phyloP scores from a whole-genome alignment of 2,329 filamentous ascomycete genomes.

The Neofusicoccum umdonicola region DNA sequence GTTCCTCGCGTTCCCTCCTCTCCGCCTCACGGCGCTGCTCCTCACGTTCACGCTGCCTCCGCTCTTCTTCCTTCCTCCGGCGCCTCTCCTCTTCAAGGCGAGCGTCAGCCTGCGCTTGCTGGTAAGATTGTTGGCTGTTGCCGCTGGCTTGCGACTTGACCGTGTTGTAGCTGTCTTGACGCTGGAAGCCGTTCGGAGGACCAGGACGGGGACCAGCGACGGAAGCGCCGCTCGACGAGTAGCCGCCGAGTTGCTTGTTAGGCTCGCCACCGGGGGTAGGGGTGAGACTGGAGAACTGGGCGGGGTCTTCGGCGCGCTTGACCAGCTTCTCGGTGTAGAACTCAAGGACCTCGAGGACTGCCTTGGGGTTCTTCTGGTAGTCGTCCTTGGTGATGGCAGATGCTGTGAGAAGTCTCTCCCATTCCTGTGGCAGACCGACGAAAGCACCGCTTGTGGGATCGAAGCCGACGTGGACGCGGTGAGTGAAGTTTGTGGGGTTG shows the following conservation, averaged over 20 bases:
- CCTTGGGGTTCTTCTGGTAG: slow-evolving; percentile 86
- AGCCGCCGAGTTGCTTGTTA: slow-evolving; percentile 50
- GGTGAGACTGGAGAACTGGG: slow-evolving; percentile 65
- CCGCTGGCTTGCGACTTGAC: slow-evolving; percentile 28
- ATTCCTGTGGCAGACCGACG: slow-evolving; percentile 89
- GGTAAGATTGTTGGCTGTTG: slow-evolving; percentile 23
- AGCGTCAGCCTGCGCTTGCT: slow-evolving; percentile 29
- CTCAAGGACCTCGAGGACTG: slow-evolving; percentile 71
- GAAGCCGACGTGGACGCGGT: slow-evolving; percentile 95
- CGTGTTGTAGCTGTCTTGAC: slow-evolving; percentile 47
- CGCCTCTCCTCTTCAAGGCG: slow-evolving; percentile 39
- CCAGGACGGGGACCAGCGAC: slow-evolving; percentile 50
- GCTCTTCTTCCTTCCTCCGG: slow-evolving; percentile 39
- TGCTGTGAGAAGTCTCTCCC: slow-evolving; percentile 93
- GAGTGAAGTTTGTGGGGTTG: slow-evolving; percentile 97
- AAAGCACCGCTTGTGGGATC: slow-evolving; percentile 94
- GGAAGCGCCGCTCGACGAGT: slow-evolving; percentile 42
- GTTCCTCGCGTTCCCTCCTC: slow-evolving; percentile 60
- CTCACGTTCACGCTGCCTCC: slow-evolving; percentile 40
- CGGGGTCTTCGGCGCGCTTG: slow-evolving; percentile 70
- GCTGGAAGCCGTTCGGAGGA: slow-evolving; percentile 41
- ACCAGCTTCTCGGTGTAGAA: slow-evolving; percentile 80
- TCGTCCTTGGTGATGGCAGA: slow-evolving; percentile 98
- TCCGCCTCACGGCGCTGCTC: slow-evolving; percentile 43
- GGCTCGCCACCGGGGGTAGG: slow-evolving; percentile 61